Evolutionary conservation across 129 eudicot genomes (phyloP).

Genomic region (Flaveria trinervia): DNA sequence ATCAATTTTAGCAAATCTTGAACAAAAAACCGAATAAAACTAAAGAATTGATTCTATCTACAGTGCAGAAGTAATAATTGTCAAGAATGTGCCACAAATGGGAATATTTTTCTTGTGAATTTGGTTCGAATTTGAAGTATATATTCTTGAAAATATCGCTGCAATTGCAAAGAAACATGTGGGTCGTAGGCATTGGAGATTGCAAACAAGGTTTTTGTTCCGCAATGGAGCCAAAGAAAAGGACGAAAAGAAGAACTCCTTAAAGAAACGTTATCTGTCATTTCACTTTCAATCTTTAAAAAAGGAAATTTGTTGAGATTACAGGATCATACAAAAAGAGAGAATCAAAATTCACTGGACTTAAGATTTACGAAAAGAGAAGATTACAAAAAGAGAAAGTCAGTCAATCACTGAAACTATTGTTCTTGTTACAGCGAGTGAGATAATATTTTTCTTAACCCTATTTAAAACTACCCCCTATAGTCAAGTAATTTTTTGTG

Average conservation of each 20-base stretch:
- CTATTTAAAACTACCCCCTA: no score
- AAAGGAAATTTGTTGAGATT: background rate
- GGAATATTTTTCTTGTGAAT: constrained; percentile 24
- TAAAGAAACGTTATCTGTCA: constrained; percentile 29
- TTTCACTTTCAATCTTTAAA: constrained; percentile 18
- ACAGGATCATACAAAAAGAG: background rate
- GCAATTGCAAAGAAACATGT: constrained; percentile 12
- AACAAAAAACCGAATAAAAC: constrained; percentile 1
- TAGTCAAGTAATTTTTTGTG: no score
- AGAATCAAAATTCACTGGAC: background rate
- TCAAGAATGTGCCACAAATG: constrained; percentile 27
- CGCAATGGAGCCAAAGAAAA: constrained; percentile 16
- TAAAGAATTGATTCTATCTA: constrained; percentile 9
- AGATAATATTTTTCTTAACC: no score
- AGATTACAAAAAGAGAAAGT: no score
- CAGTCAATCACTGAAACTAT: no score
- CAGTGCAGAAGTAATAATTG: constrained; percentile 28
- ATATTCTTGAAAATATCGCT: constrained; percentile 23
- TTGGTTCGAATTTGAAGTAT: constrained; percentile 3
- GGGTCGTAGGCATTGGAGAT: constrained; percentile 3
- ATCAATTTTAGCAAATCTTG: background rate
- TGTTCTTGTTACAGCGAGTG: no score
- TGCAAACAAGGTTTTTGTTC: constrained; percentile 26
- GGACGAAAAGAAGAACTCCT: constrained; percentile 28
- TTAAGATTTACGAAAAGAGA: background rate